Base-by-base conservation (phyloP, 2,329 filamentous ascomycete species). In the Diaporthe vexans region DNA sequence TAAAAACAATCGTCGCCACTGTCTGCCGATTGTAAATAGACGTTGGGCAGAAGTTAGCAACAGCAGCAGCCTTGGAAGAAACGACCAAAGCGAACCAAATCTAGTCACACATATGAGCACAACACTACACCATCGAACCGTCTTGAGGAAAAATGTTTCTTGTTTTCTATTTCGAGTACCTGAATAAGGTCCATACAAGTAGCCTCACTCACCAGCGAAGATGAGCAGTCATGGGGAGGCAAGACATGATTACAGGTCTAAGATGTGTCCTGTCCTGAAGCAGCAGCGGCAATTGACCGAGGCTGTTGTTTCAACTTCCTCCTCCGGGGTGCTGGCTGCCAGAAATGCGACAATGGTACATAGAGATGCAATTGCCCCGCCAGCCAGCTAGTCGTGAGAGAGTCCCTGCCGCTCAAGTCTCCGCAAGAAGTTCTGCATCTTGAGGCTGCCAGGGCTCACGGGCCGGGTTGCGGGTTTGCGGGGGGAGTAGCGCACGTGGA, bases 321-420 rank as follows among this genome's bases (percentile, higher is more conserved):
- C 48, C 46, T 13, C n/a, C n/a, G n/a, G 13, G n/a, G 63, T 68
- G 57, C 70, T 63, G 51, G 46, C 70, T 19, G 35, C 70, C 46
- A 63, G 54, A 33, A 72, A 72, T 13, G 33, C 46, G 33, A 54
- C 17, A 40, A 63, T 72, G 13, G 70, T 56, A 58, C 57, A 72
- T 72, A 72, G 57, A 63, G 57, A 70, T 73, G 29, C 65, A 67
- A 68, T 48, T 24, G 33, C 56, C 59, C 48, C 48, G 57, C 57
- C 57, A 52, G 46, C 65, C 46, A 51, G 51, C 74, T 74, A 76
- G 69, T 74, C 63, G 51, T 76, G 71, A 56, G 75, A 74, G 43
- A 76, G 73, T 21, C 75, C 75, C 54, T 75, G 73, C 58, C 56
- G 59, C 57, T 76, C 75, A 57, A 76, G 70, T 57, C 70, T 71